Evolutionary conservation across 1,139 yeast species (phyloP), one percentile per base, ranked within the genome.

Genomic region (Debaryomycetaceae sp.): DNA sequence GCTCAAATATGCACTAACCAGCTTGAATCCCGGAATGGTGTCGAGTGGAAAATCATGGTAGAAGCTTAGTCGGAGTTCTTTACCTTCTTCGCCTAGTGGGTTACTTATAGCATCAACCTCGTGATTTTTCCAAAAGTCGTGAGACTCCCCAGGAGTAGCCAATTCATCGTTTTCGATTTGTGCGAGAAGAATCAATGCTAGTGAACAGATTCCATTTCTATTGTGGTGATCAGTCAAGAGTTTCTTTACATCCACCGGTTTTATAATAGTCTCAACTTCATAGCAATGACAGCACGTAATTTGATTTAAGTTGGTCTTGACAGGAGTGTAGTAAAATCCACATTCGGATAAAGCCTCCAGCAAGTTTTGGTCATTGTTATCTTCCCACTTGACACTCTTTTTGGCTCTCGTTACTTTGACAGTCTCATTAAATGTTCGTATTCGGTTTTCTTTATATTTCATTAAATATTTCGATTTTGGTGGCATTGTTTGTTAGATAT

Each of bases 321-420:
- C 70, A 1, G 96, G 95, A 11, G 80, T 71, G 60, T 75, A 87
- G 56, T 73, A 83, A 60, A 88, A 87, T 1, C 97, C 97, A 24
- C 80, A 72, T 34, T 72, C 75, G 1, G 89, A 87, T 20, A 63
- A 45, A 6, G 49, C 46, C 20, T 48, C 54, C 14, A 49, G 38
- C 13, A 39, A 42, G 13, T 49, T 55, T 20, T 49, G 46, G 17
- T 47, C 47, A 14, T 40, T 38, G 7, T 24, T 36, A 5, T 43
- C 45, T 8, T 34, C 13, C 45, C 45, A 43, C 13, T 37, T 20
- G 2, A 43, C 31, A 17, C 34, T 37, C 23, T 37, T 38, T 24
- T 34, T 43, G 8, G 38, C 31, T 14, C 37, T 24, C 17, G 34
- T 40, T 22, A 40, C 31, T 36, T 37, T 40, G 5, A 39, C 36